Conservation (phyloP, 371 early-diverging fungal genomes). For the Cokeromyces recurvatus region DNA sequence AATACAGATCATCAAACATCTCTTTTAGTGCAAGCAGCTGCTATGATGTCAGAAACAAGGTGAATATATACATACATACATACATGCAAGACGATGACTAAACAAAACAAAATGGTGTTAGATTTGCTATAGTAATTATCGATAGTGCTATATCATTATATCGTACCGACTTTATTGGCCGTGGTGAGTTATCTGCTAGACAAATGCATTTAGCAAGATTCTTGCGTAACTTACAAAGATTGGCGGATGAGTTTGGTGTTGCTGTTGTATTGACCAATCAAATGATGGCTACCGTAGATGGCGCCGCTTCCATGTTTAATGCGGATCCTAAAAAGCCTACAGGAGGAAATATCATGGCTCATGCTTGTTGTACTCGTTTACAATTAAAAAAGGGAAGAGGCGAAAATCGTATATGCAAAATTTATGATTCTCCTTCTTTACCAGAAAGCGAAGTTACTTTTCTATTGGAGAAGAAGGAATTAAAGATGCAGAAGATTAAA, state of each 20-base stretch:
- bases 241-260: slow-evolving; percentile 87
- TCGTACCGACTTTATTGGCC: slow-evolving; percentile 97
- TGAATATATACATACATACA: background rate
- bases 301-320: slow-evolving; percentile 83
- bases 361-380: slow-evolving; percentile 77
- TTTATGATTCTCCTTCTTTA: slow-evolving; percentile 88
- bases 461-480: slow-evolving; percentile 68
- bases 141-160: slow-evolving; percentile 98
- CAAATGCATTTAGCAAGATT: slow-evolving; percentile 98
- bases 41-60: slow-evolving; percentile 94
- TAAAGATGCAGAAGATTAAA: slow-evolving; percentile 52
- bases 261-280: slow-evolving; percentile 94
- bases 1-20: slow-evolving; percentile 97
- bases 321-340: slow-evolving; percentile 97
- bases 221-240: slow-evolving; percentile 81
- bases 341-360: slow-evolving; percentile 98
- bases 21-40: slow-evolving; percentile 89
- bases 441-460: slow-evolving; percentile 77
- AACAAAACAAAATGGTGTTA: background rate
- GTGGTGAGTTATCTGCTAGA: slow-evolving; percentile 97
- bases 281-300: slow-evolving; percentile 98
- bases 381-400: slow-evolving; percentile 83
- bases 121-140: slow-evolving; percentile 89
- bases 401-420: slow-evolving; percentile 79
- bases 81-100: background rate